phyloP scores from a whole-genome alignment of 2,329 filamentous ascomycete species.

The Tolypocladium cylindrosporum region DNA sequence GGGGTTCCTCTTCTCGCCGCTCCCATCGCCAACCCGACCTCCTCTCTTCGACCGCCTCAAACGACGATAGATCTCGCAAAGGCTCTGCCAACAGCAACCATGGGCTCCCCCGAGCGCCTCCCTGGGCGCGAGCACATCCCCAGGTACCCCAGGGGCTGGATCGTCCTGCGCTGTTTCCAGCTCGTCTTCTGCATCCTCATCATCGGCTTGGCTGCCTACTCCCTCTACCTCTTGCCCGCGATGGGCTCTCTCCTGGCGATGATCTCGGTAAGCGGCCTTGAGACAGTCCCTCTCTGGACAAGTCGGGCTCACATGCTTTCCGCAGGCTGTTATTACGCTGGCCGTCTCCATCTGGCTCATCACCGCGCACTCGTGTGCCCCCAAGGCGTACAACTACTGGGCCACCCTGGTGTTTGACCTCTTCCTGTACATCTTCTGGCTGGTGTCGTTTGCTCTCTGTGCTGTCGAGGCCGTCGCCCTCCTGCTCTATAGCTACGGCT shows the following conservation, averaged over 20 bases:
- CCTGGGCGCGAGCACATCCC: conserved; percentile 35
- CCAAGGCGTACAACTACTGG: conserved; percentile 43
- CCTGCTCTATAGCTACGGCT: conserved; percentile 9
- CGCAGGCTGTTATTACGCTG: conserved; percentile 31
- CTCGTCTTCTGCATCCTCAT: conserved; percentile 33
- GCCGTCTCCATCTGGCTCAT: conserved; percentile 36
- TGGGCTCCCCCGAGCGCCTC: background rate
- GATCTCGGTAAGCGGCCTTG: conserved; percentile 21
- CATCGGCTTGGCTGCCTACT: conserved; percentile 37
- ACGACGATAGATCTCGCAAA: background rate
- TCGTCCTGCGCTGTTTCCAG: conserved; percentile 33
- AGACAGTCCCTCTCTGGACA: background rate
- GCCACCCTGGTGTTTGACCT: conserved; percentile 40
- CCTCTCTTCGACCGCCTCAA: background rate
- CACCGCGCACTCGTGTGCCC: conserved; percentile 27
- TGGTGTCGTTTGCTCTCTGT: conserved; percentile 30
- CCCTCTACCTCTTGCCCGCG: conserved; percentile 22
- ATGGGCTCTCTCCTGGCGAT: conserved; percentile 23
- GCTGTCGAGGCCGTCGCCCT: conserved; percentile 21
- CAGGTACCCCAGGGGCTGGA: conserved; percentile 32
- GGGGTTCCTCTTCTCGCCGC: background rate
- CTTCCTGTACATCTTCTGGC: conserved; percentile 42
- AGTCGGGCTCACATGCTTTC: conserved; percentile 10
- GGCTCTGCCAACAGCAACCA: background rate
- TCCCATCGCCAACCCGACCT: background rate